These are phyloP conservation scores for Pseudoperonospora humuli DNA, from an alignment of 352 stramenopile genomes.

Conservation along the genomic window DNA sequence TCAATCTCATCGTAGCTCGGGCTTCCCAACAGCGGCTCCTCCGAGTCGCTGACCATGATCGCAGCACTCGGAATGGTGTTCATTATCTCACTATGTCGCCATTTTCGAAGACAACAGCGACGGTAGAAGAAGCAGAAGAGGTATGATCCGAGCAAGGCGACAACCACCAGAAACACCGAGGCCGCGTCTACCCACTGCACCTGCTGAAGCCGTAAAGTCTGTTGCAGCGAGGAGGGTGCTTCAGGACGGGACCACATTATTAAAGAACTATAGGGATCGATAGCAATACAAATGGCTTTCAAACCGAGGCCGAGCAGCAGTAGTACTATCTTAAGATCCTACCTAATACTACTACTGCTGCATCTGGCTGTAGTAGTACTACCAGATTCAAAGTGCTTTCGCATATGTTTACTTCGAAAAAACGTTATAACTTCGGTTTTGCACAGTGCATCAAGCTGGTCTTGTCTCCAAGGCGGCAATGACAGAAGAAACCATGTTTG, in stretches of 20 bases:
- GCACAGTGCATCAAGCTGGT: background rate
- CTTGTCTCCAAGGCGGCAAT: background rate
- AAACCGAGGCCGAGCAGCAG: no score
- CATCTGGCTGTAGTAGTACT: no score
- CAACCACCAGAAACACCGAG: conserved; percentile 30
- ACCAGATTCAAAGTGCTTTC: no score
- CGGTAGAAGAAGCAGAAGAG: conserved; percentile 48
- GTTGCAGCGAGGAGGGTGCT: conserved; percentile 4
- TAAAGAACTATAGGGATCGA: no score
- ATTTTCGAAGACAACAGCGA: conserved; percentile 16
- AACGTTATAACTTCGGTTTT: no score
- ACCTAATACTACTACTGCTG: no score
- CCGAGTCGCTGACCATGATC: conserved; percentile 50
- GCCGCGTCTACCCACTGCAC: conserved; percentile 31
- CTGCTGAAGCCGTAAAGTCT: conserved; percentile 13
- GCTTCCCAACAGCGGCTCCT: conserved; percentile 49
- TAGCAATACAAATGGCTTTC: no score
- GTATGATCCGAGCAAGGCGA: conserved; percentile 45
- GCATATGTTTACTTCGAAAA: no score
- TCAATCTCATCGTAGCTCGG: conserved; percentile 38
- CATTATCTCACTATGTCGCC: conserved; percentile 10
- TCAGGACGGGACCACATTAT: no score
- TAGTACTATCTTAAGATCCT: no score
- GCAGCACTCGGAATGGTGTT: conserved; percentile 18
- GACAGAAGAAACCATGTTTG: conserved; percentile 36